These are phyloP conservation scores for Petunia axillaris DNA, from an alignment of 257 asterid genomes.

Conservation along the genomic window DNA sequence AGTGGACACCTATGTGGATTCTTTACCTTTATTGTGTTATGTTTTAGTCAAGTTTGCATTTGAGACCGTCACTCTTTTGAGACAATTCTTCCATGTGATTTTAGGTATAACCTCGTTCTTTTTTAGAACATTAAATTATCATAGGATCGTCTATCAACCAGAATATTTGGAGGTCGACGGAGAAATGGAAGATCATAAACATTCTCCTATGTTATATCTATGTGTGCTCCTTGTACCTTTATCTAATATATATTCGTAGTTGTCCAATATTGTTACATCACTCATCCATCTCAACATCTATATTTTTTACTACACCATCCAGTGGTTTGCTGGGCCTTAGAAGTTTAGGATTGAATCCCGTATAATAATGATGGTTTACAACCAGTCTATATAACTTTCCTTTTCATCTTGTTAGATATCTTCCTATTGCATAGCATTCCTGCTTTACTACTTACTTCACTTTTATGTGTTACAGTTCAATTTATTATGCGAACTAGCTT, in stretches of 20 bases:
- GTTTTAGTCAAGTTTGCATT: neutral
- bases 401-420: neutral
- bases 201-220: neutral
- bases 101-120: neutral
- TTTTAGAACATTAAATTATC: neutral
- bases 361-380: neutral
- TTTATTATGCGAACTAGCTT: neutral
- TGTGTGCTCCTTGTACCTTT: neutral
- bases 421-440: neutral
- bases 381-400: neutral
- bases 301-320: neutral
- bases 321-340: neutral
- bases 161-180: neutral
- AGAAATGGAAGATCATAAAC: neutral
- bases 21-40: neutral
- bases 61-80: neutral
- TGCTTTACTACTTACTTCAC: neutral
- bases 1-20: neutral
- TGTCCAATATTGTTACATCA: neutral
- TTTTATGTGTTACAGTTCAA: neutral
- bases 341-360: neutral
- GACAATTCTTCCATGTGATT: neutral
- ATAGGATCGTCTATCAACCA: neutral
- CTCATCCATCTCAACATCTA: neutral
- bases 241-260: neutral